phyloP scores from a whole-genome alignment of 225 moss, liverwort and hornwort species.

The Marchantia polymorpha region DNA sequence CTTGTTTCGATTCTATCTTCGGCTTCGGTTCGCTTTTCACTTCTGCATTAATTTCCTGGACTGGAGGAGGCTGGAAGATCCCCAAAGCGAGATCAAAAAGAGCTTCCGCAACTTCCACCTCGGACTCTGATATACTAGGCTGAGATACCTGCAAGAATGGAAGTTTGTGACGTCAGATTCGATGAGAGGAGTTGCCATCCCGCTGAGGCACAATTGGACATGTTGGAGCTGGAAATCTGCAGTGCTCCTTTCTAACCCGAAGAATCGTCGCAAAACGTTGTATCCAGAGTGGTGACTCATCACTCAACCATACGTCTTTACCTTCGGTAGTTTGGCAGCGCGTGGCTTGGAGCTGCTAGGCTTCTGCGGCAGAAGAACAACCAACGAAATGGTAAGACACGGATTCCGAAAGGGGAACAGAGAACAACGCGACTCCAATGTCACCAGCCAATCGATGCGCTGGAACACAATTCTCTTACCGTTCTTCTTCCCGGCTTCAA shows the following conservation, averaged over 20 bases:
- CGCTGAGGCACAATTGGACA: neutral
- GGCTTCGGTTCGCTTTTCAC: conserved; percentile 35
- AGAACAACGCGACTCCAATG: neutral
- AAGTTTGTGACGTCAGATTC: neutral
- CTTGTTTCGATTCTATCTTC: conserved; percentile 30
- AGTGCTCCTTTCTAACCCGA: neutral
- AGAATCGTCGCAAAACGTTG: neutral
- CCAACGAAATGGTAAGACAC: neutral
- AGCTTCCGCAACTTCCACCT: conserved; percentile 86
- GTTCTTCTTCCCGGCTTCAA: conserved; percentile 69
- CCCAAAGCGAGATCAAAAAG: conserved; percentile 74
- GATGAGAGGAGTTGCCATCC: neutral
- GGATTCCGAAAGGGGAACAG: neutral
- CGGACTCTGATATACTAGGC: conserved; percentile 66
- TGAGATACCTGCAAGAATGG: conserved; percentile 44
- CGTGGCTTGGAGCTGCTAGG: conserved; percentile 65
- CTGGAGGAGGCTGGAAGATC: conserved; percentile 48
- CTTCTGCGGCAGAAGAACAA: conserved; percentile 51
- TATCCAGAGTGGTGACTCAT: neutral
- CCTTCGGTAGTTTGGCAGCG: conserved; percentile 64
- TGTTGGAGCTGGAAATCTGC: neutral
- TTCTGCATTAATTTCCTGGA: conserved; percentile 15
- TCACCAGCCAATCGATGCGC: neutral
- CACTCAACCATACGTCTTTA: conserved; percentile 16
- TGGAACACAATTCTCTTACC: conserved; percentile 36